Evolutionary conservation across 2,329 filamentous ascomycete species (phyloP).

Genomic region (Rutstroemia sp.): DNA sequence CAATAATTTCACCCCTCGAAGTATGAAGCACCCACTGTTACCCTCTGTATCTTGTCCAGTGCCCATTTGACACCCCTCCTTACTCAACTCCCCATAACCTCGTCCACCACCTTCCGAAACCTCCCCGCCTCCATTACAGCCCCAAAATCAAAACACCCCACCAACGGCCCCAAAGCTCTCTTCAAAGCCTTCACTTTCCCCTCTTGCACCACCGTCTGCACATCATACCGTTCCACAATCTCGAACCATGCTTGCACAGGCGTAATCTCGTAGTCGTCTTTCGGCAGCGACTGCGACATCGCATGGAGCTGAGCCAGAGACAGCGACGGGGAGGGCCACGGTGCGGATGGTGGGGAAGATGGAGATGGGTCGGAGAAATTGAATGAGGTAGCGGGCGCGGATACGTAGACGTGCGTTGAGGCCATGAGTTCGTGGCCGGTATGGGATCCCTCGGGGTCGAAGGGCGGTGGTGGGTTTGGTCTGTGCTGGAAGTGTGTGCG

Average conservation of each 20-base stretch:
- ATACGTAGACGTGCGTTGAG: conserved; percentile 19
- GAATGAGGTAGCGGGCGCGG: conserved; percentile 15
- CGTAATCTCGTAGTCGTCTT: conserved; percentile 24
- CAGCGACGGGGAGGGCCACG: conserved; percentile 9
- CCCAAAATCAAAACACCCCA: conserved; percentile 23
- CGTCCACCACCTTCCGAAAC: conserved; percentile 22
- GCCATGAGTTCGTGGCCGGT: conserved; percentile 26
- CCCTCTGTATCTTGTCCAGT: too few relatives aligned
- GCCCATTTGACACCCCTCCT: too few relatives aligned
- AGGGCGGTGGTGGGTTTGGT: neutral
- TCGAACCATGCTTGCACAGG: conserved; percentile 29
- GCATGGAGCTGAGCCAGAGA: conserved; percentile 14
- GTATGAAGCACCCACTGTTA: neutral
- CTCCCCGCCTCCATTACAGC: conserved; percentile 21
- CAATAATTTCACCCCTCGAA: too few relatives aligned
- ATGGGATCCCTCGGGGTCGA: conserved; percentile 7
- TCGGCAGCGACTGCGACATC: conserved; percentile 18
- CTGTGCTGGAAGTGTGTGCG: conserved; percentile 3
- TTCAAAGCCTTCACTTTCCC: conserved; percentile 16
- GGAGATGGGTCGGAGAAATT: neutral
- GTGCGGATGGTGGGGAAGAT: neutral
- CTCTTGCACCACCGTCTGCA: neutral
- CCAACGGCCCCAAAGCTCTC: conserved; percentile 15
- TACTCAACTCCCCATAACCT: conserved; percentile 3
- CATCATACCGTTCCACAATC: conserved; percentile 14